These are phyloP conservation scores for Mortierella sp. DNA, from an alignment of 371 early-diverging fungal genomes.

Conservation along the genomic window DNA sequence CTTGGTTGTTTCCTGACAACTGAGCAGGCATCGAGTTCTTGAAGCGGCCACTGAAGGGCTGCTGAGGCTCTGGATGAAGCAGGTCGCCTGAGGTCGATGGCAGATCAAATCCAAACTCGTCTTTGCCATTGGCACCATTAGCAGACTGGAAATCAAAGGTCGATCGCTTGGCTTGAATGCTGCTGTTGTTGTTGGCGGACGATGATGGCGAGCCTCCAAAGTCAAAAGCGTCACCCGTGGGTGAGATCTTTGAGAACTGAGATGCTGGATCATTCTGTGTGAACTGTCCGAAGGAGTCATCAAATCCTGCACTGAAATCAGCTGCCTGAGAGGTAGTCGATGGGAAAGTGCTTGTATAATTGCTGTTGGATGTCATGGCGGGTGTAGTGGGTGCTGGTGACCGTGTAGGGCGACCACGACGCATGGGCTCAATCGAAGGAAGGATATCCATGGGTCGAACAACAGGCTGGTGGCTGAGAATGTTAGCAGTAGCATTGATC, in stretches of 20 bases:
- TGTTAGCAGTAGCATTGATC: slow-evolving; percentile 47
- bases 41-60: neutral
- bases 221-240: slow-evolving; percentile 41
- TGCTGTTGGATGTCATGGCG: neutral
- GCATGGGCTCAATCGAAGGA: slow-evolving; percentile 78
- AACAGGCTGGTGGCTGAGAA: slow-evolving; percentile 63
- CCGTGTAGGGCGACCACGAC: slow-evolving; percentile 78
- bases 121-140: neutral
- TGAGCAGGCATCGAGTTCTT: slow-evolving; percentile 26
- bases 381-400: slow-evolving; percentile 29
- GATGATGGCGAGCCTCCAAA: slow-evolving; percentile 27
- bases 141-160: slow-evolving; percentile 32
- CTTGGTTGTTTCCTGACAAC: slow-evolving; percentile 25
- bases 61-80: slow-evolving; percentile 14
- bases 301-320: slow-evolving; percentile 44
- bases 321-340: slow-evolving; percentile 8
- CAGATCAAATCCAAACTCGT: slow-evolving; percentile 48
- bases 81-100: slow-evolving; percentile 12
- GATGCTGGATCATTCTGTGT: slow-evolving; percentile 27
- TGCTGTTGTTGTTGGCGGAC: slow-evolving; percentile 12
- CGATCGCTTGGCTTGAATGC: slow-evolving; percentile 24
- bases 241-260: slow-evolving; percentile 42
- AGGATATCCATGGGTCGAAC: slow-evolving; percentile 59
- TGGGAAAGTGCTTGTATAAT: neutral
- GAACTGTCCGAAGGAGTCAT: slow-evolving; percentile 55